phyloP scores from a whole-genome alignment of 2,329 filamentous ascomycete species.

The Pseudogymnoascus sp. region DNA sequence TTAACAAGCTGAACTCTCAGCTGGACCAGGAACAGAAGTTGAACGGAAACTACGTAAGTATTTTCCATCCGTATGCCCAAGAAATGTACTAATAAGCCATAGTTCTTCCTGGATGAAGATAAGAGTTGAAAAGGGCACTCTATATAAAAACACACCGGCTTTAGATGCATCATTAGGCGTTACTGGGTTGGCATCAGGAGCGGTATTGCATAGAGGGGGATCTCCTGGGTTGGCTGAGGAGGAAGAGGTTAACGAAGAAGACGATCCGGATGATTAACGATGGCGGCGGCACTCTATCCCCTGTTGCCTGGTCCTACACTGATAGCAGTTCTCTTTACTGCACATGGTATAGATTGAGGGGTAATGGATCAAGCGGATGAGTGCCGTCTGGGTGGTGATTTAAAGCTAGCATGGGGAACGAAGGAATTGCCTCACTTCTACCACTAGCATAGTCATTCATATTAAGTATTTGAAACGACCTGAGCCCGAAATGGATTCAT shows the following conservation, averaged over 20 bases:
- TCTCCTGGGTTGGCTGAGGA: conserved; percentile 33
- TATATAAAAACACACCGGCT: conserved; percentile 34
- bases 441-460: conserved; percentile 7
- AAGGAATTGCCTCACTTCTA: not conserved
- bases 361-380: conserved; percentile 35
- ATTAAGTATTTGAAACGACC: conserved; percentile 1
- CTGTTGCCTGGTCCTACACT: conserved; percentile 57
- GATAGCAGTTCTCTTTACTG: conserved; percentile 19
- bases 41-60: conserved; percentile 78
- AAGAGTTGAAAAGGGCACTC: conserved; percentile 57
- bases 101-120: conserved; percentile 93
- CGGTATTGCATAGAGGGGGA: conserved; percentile 25
- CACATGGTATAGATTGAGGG: conserved; percentile 37
- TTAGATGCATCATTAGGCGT: conserved; percentile 28
- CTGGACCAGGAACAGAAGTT: conserved; percentile 97
- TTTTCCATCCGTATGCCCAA: conserved; percentile 10
- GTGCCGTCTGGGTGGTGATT: conserved; percentile 4
- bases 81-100: conserved; percentile 15
- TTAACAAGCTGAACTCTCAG: conserved; percentile 95
- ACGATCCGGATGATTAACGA: conserved; percentile 57
- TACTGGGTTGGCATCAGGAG: conserved; percentile 24
- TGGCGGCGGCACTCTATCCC: conserved; percentile 57
- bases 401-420: not conserved
- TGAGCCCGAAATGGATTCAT: conserved; percentile 6
- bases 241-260: conserved; percentile 54